Evolutionary conservation across 1,284 basidiomycete genomes (phyloP).

Genomic region (Pyrrhoderma lamaoense): DNA sequence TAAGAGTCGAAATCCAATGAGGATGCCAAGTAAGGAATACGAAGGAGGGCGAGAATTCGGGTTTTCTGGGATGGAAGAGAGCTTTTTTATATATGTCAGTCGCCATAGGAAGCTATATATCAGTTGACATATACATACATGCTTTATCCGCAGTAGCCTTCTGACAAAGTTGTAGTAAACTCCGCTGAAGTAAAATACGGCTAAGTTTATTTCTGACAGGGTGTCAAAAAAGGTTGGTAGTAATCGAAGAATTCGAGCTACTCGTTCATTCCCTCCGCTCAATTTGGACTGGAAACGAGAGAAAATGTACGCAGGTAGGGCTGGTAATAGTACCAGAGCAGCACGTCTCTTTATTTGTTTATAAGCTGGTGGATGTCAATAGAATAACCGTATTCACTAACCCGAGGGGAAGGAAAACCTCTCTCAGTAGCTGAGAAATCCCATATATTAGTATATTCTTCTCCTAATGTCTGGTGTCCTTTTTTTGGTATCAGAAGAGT

Average conservation of each 20-base stretch:
- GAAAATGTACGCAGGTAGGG: slow-evolving; percentile 54
- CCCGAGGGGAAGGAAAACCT: slow-evolving; percentile 34
- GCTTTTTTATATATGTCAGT: slow-evolving; percentile 33
- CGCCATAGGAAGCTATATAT: not conserved
- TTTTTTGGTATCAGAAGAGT: slow-evolving; percentile 1
- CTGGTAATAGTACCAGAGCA: slow-evolving; percentile 58
- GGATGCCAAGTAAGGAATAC: slow-evolving; percentile 77
- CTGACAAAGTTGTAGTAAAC: slow-evolving; percentile 72
- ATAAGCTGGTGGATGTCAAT: not conserved
- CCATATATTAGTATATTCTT: slow-evolving; percentile 89
- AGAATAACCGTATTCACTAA: slow-evolving; percentile 2
- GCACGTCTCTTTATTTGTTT: slow-evolving; percentile 31
- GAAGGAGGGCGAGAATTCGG: slow-evolving; percentile 71
- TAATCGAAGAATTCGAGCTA: slow-evolving; percentile 35
- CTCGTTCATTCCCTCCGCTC: slow-evolving; percentile 27
- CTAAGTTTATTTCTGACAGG: slow-evolving; percentile 68
- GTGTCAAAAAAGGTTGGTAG: slow-evolving; percentile 46
- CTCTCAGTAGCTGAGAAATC: slow-evolving; percentile 44
- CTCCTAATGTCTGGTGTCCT: slow-evolving; percentile 81
- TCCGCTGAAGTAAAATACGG: slow-evolving; percentile 75
- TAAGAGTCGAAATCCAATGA: slow-evolving; percentile 64
- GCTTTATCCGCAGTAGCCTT: slow-evolving; percentile 63
- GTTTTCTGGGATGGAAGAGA: slow-evolving; percentile 64
- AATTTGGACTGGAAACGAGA: slow-evolving; percentile 40
- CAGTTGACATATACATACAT: slow-evolving; percentile 44